phyloP scores from a whole-genome alignment of 805 yeast genomes.

The Cyberlindnera mycetangii region DNA sequence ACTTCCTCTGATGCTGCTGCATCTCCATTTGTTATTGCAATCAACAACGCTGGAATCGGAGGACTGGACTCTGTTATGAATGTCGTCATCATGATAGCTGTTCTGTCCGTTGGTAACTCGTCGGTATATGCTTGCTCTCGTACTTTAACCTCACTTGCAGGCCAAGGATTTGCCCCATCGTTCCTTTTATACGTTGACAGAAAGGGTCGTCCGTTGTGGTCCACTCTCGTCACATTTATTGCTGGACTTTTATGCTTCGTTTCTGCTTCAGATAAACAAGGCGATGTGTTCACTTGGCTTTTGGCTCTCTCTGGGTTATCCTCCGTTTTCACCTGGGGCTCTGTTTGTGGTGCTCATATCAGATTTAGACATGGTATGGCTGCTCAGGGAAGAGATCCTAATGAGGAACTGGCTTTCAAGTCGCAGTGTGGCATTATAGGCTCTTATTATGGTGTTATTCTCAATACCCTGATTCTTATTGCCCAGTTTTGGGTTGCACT shows the following conservation, averaged over 20 bases:
- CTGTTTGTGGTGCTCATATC: slow-evolving; percentile 64
- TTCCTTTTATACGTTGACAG: slow-evolving; percentile 45
- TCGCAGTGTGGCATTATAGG: slow-evolving; percentile 70
- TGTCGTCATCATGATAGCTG: slow-evolving; percentile 58
- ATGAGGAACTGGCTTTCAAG: slow-evolving; percentile 64
- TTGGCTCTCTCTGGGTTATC: slow-evolving; percentile 73
- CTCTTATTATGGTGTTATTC: slow-evolving; percentile 54
- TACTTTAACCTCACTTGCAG: slow-evolving; percentile 48
- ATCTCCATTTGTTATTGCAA: slow-evolving; percentile 65
- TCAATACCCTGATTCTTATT: slow-evolving; percentile 58
- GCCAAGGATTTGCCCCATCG: slow-evolving; percentile 49
- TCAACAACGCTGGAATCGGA: slow-evolving; percentile 54
- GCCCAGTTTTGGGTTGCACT: slow-evolving; percentile 43
- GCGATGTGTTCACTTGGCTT: slow-evolving; percentile 68
- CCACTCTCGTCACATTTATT: slow-evolving; percentile 38
- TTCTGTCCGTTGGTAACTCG: slow-evolving; percentile 46
- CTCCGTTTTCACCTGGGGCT: slow-evolving; percentile 75
- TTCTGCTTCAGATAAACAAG: slow-evolving; percentile 55
- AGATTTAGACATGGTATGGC: slow-evolving; percentile 58
- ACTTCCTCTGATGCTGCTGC: slow-evolving; percentile 59
- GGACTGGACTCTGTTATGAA: slow-evolving; percentile 60
- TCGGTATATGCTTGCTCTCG: slow-evolving; percentile 54
- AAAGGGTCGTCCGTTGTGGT: slow-evolving; percentile 57
- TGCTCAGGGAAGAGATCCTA: slow-evolving; percentile 60
- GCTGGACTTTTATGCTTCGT: slow-evolving; percentile 61